These are phyloP conservation scores for Paramecium octaurelia DNA, from an alignment of 73 alveolate species.

Conservation along the genomic window DNA sequence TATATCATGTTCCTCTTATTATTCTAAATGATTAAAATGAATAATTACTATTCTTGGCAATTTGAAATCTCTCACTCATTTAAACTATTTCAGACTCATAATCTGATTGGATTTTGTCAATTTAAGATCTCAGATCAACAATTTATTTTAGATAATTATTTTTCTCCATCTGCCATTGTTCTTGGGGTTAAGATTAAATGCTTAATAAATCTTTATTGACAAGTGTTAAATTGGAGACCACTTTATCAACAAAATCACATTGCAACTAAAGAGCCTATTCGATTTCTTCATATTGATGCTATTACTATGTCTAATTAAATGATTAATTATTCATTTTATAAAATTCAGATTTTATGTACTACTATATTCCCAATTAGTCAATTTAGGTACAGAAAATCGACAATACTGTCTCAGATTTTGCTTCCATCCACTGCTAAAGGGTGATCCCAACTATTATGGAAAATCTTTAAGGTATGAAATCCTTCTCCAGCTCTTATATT, in stretches of 20 bases:
- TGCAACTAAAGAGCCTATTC: not conserved
- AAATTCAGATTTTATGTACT: not conserved
- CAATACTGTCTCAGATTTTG: constrained; percentile 37
- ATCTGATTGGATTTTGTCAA: not conserved
- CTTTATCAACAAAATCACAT: not conserved
- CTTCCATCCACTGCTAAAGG: constrained; percentile 43
- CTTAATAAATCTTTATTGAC: not conserved
- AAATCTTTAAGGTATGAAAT: constrained; percentile 51
- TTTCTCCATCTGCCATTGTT: not conserved
- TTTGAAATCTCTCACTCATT: not conserved
- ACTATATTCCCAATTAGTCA: constrained; percentile 34
- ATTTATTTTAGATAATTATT: not conserved
- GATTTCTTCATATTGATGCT: not conserved
- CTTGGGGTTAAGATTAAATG: not conserved
- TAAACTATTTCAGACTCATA: not conserved
- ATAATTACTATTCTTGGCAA: not conserved
- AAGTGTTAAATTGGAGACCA: not conserved
- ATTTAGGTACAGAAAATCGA: not conserved
- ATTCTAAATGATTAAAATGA: not conserved
- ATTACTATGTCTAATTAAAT: not conserved
- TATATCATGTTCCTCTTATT: not conserved
- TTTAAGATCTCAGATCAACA: not conserved
- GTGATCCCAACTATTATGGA: constrained; percentile 47
- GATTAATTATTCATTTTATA: not conserved
- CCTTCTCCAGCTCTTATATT: constrained; percentile 41